These are phyloP conservation scores for Cyphellophora europaea DNA, from an alignment of 2,329 filamentous ascomycete genomes.

Conservation along the genomic window DNA sequence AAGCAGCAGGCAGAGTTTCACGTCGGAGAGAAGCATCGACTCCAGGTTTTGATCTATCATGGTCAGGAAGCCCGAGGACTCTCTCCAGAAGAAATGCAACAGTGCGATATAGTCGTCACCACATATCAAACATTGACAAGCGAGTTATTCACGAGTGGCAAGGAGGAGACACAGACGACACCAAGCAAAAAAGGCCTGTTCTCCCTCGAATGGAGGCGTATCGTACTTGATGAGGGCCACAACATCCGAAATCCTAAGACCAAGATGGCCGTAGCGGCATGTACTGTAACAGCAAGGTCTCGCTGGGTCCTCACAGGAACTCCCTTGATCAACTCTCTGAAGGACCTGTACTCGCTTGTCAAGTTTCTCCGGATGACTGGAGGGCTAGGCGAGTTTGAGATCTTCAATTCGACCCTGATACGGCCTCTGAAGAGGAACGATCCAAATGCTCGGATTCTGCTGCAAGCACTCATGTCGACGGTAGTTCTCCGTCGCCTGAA, in stretches of 20 bases:
- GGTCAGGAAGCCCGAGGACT: constrained; percentile 50
- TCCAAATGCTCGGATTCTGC: constrained; percentile 49
- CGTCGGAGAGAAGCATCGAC: constrained; percentile 51
- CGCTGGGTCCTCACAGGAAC: constrained; percentile 75
- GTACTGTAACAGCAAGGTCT: constrained; percentile 56
- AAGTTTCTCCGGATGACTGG: constrained; percentile 69
- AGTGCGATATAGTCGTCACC: constrained; percentile 71
- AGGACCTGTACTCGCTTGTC: constrained; percentile 70
- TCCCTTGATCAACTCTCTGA: constrained; percentile 73
- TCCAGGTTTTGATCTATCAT: constrained; percentile 67
- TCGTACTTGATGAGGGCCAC: constrained; percentile 79
- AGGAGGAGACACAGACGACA: constrained; percentile 32
- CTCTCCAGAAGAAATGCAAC: constrained; percentile 44
- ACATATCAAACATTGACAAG: constrained; percentile 69
- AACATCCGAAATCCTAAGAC: constrained; percentile 69
- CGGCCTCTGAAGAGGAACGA: constrained; percentile 56
- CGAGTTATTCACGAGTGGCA: constrained; percentile 48
- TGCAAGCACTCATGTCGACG: constrained; percentile 70
- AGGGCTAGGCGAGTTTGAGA: constrained; percentile 60
- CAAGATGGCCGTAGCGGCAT: constrained; percentile 61
- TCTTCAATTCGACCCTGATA: constrained; percentile 66
- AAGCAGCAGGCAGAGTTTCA: constrained; percentile 67
- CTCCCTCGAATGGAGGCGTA: constrained; percentile 62
- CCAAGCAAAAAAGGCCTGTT: constrained; percentile 44
- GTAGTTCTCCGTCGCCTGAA: constrained; percentile 76